phyloP scores from a whole-genome alignment of 106 monocot genomes.

The Dendrobium officinale region DNA sequence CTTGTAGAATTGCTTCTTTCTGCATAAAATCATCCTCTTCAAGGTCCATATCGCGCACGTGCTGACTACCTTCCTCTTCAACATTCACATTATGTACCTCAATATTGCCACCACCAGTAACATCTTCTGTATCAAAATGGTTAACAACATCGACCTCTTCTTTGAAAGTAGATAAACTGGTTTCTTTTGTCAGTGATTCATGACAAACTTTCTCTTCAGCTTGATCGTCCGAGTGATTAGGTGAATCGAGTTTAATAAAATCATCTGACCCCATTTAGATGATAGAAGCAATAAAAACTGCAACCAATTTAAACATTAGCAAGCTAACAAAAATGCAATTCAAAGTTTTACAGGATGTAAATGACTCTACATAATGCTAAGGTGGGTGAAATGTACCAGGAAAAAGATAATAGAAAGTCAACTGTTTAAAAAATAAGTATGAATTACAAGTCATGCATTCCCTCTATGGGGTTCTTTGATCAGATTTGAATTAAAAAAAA shows the following conservation, averaged over 20 bases:
- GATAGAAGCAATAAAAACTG: slow-evolving; percentile 3
- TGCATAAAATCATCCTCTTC: slow-evolving; percentile 18
- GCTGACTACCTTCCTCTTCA: slow-evolving; percentile 21
- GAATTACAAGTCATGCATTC: background rate
- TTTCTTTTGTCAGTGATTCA: background rate
- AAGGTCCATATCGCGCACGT: slow-evolving; percentile 20
- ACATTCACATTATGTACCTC: background rate
- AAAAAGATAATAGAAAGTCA: background rate
- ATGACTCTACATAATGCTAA: background rate
- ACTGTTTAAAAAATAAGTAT: background rate
- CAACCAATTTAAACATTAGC: background rate
- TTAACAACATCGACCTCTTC: background rate
- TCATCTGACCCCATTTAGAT: slow-evolving; percentile 28
- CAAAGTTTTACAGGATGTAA: background rate
- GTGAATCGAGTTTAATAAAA: slow-evolving; percentile 22
- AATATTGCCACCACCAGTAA: background rate
- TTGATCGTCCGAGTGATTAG: slow-evolving; percentile 3
- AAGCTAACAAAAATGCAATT: background rate
- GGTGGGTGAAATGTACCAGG: background rate
- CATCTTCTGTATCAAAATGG: background rate
- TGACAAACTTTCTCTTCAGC: slow-evolving; percentile 6
- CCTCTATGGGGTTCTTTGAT: background rate
- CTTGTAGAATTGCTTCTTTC: slow-evolving; percentile 22
- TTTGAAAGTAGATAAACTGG: background rate
- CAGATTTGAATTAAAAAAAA: background rate